Evolutionary conservation across 148 eudicot genomes (phyloP).

Genomic region (Nepenthes mirabilis): DNA sequence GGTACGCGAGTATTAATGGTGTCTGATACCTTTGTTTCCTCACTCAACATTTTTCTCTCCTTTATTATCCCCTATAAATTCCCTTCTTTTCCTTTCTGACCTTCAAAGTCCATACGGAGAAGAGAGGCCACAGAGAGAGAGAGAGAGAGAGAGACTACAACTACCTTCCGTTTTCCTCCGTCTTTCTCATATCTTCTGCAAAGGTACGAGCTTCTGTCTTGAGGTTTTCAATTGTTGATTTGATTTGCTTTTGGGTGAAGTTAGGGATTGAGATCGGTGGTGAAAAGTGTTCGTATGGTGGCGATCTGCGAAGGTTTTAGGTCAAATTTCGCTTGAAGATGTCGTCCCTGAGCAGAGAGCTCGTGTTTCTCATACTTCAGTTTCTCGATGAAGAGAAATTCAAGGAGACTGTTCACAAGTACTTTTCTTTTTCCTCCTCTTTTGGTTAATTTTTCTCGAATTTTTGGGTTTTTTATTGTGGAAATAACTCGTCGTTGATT

Average conservation of each 20-base stretch:
- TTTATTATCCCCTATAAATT: conserved; percentile 17
- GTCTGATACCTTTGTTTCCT: conserved; percentile 15
- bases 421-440: conserved; percentile 4
- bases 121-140: conserved; percentile 4
- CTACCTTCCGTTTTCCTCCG: conserved; percentile 12
- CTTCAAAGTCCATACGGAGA: conserved; percentile 20
- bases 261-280: conserved; percentile 16
- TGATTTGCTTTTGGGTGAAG: background rate
- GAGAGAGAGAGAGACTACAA: conserved; percentile 10
- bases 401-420: conserved; percentile 78
- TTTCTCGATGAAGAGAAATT: conserved; percentile 91
- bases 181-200: conserved; percentile 23
- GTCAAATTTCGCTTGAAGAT: conserved; percentile 16
- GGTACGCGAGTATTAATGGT: conserved; percentile 1
- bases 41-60: conserved; percentile 3
- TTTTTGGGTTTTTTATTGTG: background rate
- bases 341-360: conserved; percentile 85
- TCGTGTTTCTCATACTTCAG: conserved; percentile 79
- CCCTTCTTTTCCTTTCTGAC: conserved; percentile 17
- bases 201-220: too few relatives aligned
- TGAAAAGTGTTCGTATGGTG: background rate
- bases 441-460: background rate
- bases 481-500: background rate
- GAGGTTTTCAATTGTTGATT: background rate
- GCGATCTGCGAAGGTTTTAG: conserved; percentile 25